These are phyloP conservation scores for Licmophora abbreviata DNA, from an alignment of 108 stramenopile species.

Conservation along the genomic window DNA sequence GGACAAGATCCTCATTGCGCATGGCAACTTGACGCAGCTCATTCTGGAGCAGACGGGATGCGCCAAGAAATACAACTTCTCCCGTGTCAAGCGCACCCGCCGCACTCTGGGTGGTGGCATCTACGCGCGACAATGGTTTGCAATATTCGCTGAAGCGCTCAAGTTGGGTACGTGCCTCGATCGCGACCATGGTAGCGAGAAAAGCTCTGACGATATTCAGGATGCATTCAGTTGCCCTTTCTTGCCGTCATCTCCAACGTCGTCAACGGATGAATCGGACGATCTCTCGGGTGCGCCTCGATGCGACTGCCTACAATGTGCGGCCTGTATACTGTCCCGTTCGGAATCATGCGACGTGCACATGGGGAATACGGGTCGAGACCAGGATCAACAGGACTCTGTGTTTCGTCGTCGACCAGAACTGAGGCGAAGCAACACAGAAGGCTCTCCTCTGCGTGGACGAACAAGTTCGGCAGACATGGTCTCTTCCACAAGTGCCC, in stretches of 20 bases:
- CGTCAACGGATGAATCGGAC: constrained; percentile 6
- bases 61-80: constrained; percentile 67
- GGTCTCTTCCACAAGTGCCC: constrained; percentile 19
- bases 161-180: constrained; percentile 43
- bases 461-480: neutral
- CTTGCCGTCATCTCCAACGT: neutral
- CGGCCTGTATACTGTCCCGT: no score
- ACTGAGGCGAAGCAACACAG: no score
- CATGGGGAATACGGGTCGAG: constrained; percentile 16
- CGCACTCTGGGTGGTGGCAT: constrained; percentile 82
- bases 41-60: constrained; percentile 61
- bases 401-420: neutral
- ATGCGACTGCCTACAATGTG: no score
- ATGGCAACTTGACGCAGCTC: constrained; percentile 66
- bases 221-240: neutral
- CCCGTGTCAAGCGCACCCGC: constrained; percentile 63
- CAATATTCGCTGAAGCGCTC: constrained; percentile 67
- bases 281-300: constrained; percentile 13
- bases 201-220: constrained; percentile 8
- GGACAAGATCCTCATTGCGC: constrained; percentile 87
- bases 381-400: constrained; percentile 14
- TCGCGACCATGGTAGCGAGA: neutral
- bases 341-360: neutral
- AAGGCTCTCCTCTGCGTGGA: neutral
- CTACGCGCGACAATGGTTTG: constrained; percentile 72